Conservation (phyloP, 768 basidiomycete species). For the Trichaptum fuscoviolaceum region DNA sequence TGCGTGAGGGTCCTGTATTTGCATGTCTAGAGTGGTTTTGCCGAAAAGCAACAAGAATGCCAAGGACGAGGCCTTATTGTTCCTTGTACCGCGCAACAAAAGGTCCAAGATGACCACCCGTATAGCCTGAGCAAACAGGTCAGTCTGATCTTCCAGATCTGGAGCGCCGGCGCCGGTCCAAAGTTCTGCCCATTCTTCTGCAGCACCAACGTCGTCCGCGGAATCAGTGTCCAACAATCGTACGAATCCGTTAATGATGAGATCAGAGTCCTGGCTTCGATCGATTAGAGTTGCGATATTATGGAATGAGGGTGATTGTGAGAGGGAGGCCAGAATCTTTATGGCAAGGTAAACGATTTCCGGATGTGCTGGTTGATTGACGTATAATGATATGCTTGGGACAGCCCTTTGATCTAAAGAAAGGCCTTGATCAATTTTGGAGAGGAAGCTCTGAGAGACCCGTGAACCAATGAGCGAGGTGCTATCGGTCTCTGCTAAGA, state of each 20-base stretch:
- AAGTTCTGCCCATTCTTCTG: slow-evolving; percentile 57
- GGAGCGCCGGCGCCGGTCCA: slow-evolving; percentile 72
- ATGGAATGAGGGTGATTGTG: slow-evolving; percentile 60
- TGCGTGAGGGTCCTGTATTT: slow-evolving; percentile 75
- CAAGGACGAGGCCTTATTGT: slow-evolving; percentile 32
- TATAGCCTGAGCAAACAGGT: slow-evolving; percentile 60
- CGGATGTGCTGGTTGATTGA: slow-evolving; percentile 55
- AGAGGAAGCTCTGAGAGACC: slow-evolving; percentile 65
- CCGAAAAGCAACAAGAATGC: slow-evolving; percentile 87
- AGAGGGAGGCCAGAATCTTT: slow-evolving; percentile 67
- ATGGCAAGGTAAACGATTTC: slow-evolving; percentile 75
- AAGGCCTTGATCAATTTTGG: slow-evolving; percentile 68
- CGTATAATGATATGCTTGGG: slow-evolving; percentile 78
- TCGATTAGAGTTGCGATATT: slow-evolving; percentile 76
- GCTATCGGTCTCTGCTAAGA: slow-evolving; percentile 62
- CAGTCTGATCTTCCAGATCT: slow-evolving; percentile 40
- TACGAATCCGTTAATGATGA: slow-evolving; percentile 77
- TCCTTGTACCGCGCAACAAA: slow-evolving; percentile 81
- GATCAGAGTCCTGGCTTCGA: slow-evolving; percentile 76
- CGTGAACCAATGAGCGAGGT: slow-evolving; percentile 47
- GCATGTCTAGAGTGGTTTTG: slow-evolving; percentile 47
- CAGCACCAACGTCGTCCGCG: slow-evolving; percentile 50
- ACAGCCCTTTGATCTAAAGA: slow-evolving; percentile 66
- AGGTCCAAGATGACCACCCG: slow-evolving; percentile 76
- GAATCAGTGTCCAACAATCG: slow-evolving; percentile 59